phyloP scores from a whole-genome alignment of 1,139 yeast species.

The Meyerozyma smithsonii region DNA sequence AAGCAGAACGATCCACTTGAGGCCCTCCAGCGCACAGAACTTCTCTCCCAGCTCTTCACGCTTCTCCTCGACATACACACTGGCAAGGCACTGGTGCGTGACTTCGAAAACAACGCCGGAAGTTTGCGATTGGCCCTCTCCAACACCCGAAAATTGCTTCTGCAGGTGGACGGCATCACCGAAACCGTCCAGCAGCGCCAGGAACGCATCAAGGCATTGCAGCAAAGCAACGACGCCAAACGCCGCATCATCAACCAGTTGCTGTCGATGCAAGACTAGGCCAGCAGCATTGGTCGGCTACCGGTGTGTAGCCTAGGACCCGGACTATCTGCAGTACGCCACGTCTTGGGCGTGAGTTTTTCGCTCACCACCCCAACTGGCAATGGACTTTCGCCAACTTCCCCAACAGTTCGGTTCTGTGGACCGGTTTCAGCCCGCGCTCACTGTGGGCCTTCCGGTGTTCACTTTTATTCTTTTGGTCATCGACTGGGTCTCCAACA shows the following conservation, averaged over 20 bases:
- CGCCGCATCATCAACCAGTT: neutral
- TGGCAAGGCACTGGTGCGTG: constrained; percentile 37
- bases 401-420: neutral
- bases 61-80: constrained; percentile 32
- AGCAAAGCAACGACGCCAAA: constrained; percentile 17
- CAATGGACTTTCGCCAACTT: neutral
- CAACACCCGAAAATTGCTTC: constrained; percentile 27
- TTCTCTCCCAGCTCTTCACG: constrained; percentile 36
- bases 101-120: constrained; percentile 43
- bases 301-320: no score
- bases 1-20: constrained; percentile 15
- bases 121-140: constrained; percentile 34
- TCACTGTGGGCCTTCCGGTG: constrained; percentile 58
- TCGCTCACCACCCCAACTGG: no score
- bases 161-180: constrained; percentile 36
- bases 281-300: no score
- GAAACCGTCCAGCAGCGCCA: constrained; percentile 30
- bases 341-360: no score
- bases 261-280: neutral
- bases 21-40: constrained; percentile 26
- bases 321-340: no score
- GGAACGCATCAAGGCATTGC: constrained; percentile 22
- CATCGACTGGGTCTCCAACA: constrained; percentile 21
- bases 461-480: constrained; percentile 44
- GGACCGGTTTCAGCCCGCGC: constrained; percentile 44